These are phyloP conservation scores for Verruconis gallopava DNA, from an alignment of 2,329 filamentous ascomycete species.

Conservation along the genomic window DNA sequence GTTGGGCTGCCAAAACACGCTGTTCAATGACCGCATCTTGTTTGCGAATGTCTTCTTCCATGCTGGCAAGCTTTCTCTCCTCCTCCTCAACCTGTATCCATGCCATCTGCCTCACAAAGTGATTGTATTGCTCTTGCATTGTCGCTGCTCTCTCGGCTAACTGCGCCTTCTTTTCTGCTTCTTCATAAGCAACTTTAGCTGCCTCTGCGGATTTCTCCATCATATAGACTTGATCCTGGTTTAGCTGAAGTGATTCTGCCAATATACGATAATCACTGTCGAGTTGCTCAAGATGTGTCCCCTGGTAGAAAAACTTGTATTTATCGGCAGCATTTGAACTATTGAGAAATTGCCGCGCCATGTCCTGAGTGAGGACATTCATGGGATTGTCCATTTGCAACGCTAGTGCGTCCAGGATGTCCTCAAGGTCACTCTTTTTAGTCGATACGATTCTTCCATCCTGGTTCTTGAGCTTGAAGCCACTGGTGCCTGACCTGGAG, in stretches of 20 bases:
- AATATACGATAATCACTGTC: constrained; percentile 84
- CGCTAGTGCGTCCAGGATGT: constrained; percentile 85
- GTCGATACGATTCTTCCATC: constrained; percentile 60
- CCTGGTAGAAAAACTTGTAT: constrained; percentile 92
- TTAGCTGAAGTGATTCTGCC: constrained; percentile 42
- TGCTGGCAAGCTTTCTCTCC: constrained; percentile 4
- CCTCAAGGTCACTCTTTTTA: constrained; percentile 77
- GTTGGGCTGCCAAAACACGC: background rate
- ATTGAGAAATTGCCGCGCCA: constrained; percentile 85
- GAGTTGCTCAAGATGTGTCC: constrained; percentile 83
- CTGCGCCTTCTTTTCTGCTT: constrained; percentile 6
- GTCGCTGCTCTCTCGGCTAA: constrained; percentile 2
- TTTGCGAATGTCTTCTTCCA: constrained; percentile 1
- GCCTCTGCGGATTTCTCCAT: constrained; percentile 34
- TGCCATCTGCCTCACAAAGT: constrained; percentile 5
- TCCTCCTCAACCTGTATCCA: constrained; percentile 10
- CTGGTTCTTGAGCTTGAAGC: constrained; percentile 75
- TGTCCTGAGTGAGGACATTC: constrained; percentile 90
- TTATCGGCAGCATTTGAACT: constrained; percentile 71
- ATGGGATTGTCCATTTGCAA: constrained; percentile 94
- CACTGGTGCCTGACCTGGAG: constrained; percentile 56
- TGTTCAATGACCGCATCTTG: background rate
- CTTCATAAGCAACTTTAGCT: background rate
- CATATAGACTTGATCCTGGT: constrained; percentile 25
- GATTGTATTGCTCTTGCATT: constrained; percentile 4